Evolutionary conservation across 2,329 filamentous ascomycete genomes (phyloP), one percentile per base, ranked within the genome.

Genomic region (Botrytis deweyae): DNA sequence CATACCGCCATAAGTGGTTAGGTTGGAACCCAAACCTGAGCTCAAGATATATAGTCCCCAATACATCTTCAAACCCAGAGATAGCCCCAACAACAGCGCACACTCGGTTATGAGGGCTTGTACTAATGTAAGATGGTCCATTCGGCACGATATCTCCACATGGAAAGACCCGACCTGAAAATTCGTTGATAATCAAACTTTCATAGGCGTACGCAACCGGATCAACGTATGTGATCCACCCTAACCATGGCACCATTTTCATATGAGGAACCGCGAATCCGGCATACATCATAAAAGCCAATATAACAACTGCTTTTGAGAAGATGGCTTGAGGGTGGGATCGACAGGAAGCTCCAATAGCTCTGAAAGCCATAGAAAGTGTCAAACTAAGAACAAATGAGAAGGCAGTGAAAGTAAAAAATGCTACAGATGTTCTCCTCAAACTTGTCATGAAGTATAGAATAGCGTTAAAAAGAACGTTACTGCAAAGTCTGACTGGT

Each of bases 401-500:
- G 64, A 81, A 78, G 16, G 80, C 62, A 14, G 79, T 46, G 87
- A 94, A 97, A 84, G 94, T 92, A 86, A 97, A 97, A 86, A 96
- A 97, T 0, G 91, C 84, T 1, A 91, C 92, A 0, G 92, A 85
- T 77, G 92, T 90, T 70, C 93, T 88, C 72, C 92, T 88, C 58
- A 98, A 84, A 76, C 94, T 92, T 0, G 92, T 91, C 89, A 97
- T 91, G 83, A 97, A 97, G 84, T 97, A 97, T 2, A 97, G 83
- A 1, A 89, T 87, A 63, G 94, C 68, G 80, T 97, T 97, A 86
- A 97, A 97, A 12, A 88, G 84, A 76, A 97, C 87, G 6, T 75
- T 73, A 25, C 76, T 78, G 29, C 73, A 46, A 18, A 97, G 83
- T 82, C 95, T 97, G 83, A 94, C 94, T 0, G 95, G 95, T 83